Evolutionary conservation across 2,329 filamentous ascomycete species (phyloP).

Genomic region (Penicillium sumatraense): DNA sequence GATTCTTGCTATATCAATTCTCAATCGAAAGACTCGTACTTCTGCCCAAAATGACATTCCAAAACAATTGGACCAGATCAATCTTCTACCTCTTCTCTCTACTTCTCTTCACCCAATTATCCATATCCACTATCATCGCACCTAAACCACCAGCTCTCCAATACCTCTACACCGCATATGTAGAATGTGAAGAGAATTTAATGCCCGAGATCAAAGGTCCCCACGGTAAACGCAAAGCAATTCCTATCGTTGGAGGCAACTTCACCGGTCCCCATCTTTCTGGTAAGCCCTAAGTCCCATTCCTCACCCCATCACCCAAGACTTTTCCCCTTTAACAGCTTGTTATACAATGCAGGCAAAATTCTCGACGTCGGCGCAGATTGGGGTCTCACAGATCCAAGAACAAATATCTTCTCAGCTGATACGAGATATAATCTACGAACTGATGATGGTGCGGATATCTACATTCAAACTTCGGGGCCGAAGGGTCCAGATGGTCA

Average conservation of each 20-base stretch:
- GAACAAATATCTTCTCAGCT: slow-evolving; percentile 29
- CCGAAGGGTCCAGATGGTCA: slow-evolving; percentile 23
- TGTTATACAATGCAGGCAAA: slow-evolving; percentile 14
- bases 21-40: not conserved
- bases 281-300: slow-evolving; percentile 11
- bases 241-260: slow-evolving; percentile 35
- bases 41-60: not conserved
- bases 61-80: not conserved
- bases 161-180: slow-evolving; percentile 31
- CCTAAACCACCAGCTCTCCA: slow-evolving; percentile 22
- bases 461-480: slow-evolving; percentile 28
- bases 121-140: not conserved
- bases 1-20: not conserved
- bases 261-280: slow-evolving; percentile 26
- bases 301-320: too few species aligned
- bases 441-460: slow-evolving; percentile 29
- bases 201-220: slow-evolving; percentile 23
- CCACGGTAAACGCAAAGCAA: slow-evolving; percentile 24
- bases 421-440: slow-evolving; percentile 35
- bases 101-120: not conserved
- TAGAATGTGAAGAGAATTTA: slow-evolving; percentile 22
- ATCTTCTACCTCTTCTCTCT: not conserved
- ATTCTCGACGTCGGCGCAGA: slow-evolving; percentile 32
- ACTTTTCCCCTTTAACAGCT: too few species aligned
- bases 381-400: slow-evolving; percentile 29